Evolutionary conservation across 1,139 yeast genomes (phyloP).

Genomic region (Taphrina sp.): DNA sequence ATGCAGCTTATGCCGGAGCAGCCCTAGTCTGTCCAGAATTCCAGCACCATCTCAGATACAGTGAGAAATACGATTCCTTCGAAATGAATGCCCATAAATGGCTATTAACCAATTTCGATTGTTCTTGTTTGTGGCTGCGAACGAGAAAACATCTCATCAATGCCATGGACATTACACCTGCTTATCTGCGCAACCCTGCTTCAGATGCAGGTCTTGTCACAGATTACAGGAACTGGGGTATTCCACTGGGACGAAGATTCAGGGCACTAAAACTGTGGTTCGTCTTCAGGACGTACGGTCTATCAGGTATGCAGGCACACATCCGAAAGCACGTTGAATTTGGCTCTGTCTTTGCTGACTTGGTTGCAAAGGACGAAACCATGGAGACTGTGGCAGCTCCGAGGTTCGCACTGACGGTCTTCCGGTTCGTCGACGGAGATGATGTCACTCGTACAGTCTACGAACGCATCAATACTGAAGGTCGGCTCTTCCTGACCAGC

Average conservation of each 20-base stretch:
- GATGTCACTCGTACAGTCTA: slow-evolving; percentile 36
- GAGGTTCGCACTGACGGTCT: slow-evolving; percentile 37
- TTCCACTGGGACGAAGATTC: slow-evolving; percentile 39
- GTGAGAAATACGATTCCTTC: slow-evolving; percentile 38
- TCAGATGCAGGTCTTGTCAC: slow-evolving; percentile 38
- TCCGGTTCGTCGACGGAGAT: slow-evolving; percentile 31
- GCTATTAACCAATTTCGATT: slow-evolving; percentile 39
- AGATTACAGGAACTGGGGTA: slow-evolving; percentile 40
- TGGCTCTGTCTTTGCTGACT: slow-evolving; percentile 35
- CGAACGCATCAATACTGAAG: slow-evolving; percentile 36
- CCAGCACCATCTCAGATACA: slow-evolving; percentile 36
- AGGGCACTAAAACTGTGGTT: slow-evolving; percentile 39
- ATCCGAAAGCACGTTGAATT: slow-evolving; percentile 34
- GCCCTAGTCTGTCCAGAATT: slow-evolving; percentile 38
- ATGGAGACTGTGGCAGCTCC: slow-evolving; percentile 37
- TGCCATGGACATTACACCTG: slow-evolving; percentile 38
- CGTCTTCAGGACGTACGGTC: slow-evolving; percentile 39
- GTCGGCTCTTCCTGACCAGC: slow-evolving; percentile 36
- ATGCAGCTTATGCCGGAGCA: slow-evolving; percentile 40
- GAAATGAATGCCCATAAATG: slow-evolving; percentile 40
- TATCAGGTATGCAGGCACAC: slow-evolving; percentile 37
- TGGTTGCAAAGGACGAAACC: slow-evolving; percentile 31
- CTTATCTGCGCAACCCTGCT: slow-evolving; percentile 38
- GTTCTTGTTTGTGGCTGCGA: slow-evolving; percentile 38
- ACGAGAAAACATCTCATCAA: slow-evolving; percentile 36